Evolutionary conservation across 2,329 filamentous ascomycete genomes (phyloP), one percentile per base, ranked within the genome.

Genomic region (Grosmannia huntii): DNA sequence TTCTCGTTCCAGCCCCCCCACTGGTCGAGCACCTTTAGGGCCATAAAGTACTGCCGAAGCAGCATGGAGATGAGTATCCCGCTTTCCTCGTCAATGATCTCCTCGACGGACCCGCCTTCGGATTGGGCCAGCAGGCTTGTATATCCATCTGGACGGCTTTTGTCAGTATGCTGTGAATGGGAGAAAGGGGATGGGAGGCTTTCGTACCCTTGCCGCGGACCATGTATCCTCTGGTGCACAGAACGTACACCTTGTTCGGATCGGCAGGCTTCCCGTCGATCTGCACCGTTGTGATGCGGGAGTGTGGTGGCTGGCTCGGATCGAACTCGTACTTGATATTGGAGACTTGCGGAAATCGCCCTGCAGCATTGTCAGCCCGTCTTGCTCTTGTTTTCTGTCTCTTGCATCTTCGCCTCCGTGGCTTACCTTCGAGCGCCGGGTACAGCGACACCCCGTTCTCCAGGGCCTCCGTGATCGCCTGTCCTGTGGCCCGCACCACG

Each of bases 181-280:
- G 23, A 9, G 23, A 12, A 16, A 19, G 11, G n/a, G 12, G 11
- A 49, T 12, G 11, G 48, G 48, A 4, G 9, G 4, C 4, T 7
- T 1, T 60, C 66, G 57, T 60, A 76, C 75, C 75, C 70, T 92
- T 94, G 23, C 90, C 90, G 41, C 89, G 81, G 4, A 81, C 86
- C 90, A 96, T 95, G 68, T 96, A 96, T 0, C 89, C 90, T 58
- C 90, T 76, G 0, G 90, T 96, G 10, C 85, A 86, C 3, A 96
- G 75, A 0, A 79, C 78, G 66, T 95, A 96, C 44, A 82, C 75
- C 60, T 73, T 81, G 23, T 83, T 75, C 12, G 79, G 71, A 25
- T 90, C 81, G 5, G 90, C 75, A 0, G 84, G 78, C 55, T 78
- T 69, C 0, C 78, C 82, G 1, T 76, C 82, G 27, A 95, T 78